Percentiles rank a stretch among this genome's conserved stretches.
Evolutionary conservation across 345 rosid species (phyloP).

Genomic region (Brassica napus): Da-Ae NC_063440.1:21527501-21528000

Average conservation of each 20-base stretch:
- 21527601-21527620: constrained; percentile 77
- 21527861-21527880: constrained; percentile 24
- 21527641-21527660: constrained; percentile 62
- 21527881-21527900: constrained; percentile 10
- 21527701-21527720: constrained; percentile 8
- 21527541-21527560: constrained; percentile 93
- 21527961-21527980: no score
- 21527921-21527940: constrained; percentile 28
- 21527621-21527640: constrained; percentile 95
- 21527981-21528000: no score
- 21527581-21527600: constrained; percentile 82
- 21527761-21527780: background rate
- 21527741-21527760: constrained; percentile 18
- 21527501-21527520: background rate
- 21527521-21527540: background rate
- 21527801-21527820: constrained; percentile 26
- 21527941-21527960: no score
- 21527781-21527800: constrained; percentile 3
- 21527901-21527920: constrained; percentile 14
- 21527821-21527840: constrained; percentile 34
- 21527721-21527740: constrained; percentile 13
- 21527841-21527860: constrained; percentile 30
- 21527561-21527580: constrained; percentile 91
- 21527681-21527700: constrained; percentile 13
- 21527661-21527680: constrained; percentile 23